Conservation (phyloP, 495 filamentous ascomycete species). For the Aspergillus taichungensis region DNA sequence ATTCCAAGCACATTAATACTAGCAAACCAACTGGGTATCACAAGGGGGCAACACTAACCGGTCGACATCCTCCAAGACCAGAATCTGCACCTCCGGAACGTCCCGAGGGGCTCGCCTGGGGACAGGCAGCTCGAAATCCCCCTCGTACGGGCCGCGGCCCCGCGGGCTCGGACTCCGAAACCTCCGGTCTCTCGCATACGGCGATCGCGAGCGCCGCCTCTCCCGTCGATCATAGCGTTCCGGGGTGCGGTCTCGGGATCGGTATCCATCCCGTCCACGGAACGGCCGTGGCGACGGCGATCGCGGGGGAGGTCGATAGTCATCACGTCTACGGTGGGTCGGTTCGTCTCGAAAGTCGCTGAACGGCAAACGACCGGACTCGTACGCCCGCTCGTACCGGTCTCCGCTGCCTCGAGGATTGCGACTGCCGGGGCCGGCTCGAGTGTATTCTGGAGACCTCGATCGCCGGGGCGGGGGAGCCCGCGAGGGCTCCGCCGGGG, state of each 20-base stretch:
- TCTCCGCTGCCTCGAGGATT: constrained; percentile 27
- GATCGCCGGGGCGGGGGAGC: constrained; percentile 45
- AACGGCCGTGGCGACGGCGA: constrained; percentile 55
- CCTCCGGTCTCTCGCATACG: constrained; percentile 45
- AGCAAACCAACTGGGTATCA: not conserved
- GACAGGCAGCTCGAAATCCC: constrained; percentile 57
- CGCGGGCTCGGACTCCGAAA: constrained; percentile 65
- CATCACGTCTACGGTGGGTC: constrained; percentile 45
- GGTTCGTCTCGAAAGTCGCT: constrained; percentile 44
- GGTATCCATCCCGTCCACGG: constrained; percentile 61
- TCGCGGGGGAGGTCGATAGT: constrained; percentile 50
- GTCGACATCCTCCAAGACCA: constrained; percentile 72
- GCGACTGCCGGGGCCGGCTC: constrained; percentile 36
- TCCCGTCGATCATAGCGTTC: constrained; percentile 51
- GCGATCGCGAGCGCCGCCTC: constrained; percentile 64
- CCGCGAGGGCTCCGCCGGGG: constrained; percentile 30
- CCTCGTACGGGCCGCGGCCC: constrained; percentile 40
- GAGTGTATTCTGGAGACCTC: constrained; percentile 60
- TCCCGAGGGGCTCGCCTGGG: constrained; percentile 65
- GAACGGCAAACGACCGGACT: constrained; percentile 29
- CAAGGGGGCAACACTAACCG: constrained; percentile 35
- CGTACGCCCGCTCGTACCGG: constrained; percentile 37
- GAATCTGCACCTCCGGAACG: constrained; percentile 84
- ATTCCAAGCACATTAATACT: not conserved
- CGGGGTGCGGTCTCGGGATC: constrained; percentile 46